phyloP scores from a whole-genome alignment of 176 grass and related monocot species.

The Aechmea fasciata region DNA sequence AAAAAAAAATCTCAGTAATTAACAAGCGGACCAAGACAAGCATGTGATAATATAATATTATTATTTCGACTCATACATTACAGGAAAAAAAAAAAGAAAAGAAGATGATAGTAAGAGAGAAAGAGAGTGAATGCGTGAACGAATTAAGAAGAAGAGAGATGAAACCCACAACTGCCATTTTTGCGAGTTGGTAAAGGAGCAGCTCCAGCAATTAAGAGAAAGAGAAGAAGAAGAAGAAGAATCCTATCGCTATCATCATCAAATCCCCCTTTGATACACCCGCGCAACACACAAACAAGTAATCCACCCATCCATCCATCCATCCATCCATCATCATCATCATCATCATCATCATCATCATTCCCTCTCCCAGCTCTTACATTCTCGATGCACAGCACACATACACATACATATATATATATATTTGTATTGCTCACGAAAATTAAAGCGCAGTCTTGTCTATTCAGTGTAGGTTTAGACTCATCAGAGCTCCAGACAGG shows the following conservation, averaged over 20 bases:
- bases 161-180: not conserved
- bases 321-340: not conserved
- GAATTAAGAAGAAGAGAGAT: not conserved
- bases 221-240: not conserved
- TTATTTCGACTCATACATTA: not conserved
- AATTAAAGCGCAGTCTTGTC: not conserved
- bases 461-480: conserved; percentile 48
- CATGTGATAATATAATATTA: conserved; percentile 3
- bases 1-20: not conserved
- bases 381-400: conserved; percentile 24
- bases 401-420: too few species aligned
- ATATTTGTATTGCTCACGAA: not conserved
- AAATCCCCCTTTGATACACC: too few species aligned
- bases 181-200: not conserved
- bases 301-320: not conserved
- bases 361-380: conserved; percentile 10
- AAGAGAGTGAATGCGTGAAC: not conserved
- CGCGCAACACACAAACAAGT: not conserved
- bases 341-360: conserved; percentile 10
- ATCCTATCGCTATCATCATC: not conserved
- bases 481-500: conserved; percentile 17
- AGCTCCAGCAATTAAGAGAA: not conserved
- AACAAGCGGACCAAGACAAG: conserved; percentile 5
- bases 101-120: not conserved
- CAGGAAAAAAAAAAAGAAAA: not conserved